Evolutionary conservation across 2,329 filamentous ascomycete species (phyloP).

Genomic region (Fusarium staphyleae): DNA sequence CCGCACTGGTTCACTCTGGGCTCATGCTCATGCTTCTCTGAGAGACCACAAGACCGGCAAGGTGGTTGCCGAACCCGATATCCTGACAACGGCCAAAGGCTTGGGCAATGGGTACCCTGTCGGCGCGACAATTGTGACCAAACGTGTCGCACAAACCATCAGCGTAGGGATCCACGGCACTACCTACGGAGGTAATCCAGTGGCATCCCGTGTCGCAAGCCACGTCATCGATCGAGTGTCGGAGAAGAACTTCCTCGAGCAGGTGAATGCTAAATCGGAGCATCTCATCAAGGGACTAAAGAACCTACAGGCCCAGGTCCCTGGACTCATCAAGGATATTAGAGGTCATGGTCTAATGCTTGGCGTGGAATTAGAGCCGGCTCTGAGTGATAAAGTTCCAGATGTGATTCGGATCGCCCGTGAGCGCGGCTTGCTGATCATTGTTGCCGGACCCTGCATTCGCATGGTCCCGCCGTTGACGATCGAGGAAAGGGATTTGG

Average conservation of each 20-base stretch:
- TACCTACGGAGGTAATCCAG: slow-evolving; percentile 7
- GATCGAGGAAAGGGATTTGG: slow-evolving; percentile 2
- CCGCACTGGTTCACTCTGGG: slow-evolving; percentile 1
- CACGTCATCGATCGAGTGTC: slow-evolving; percentile 2
- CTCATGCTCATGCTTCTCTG: slow-evolving; percentile 4
- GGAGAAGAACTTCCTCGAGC: neutral
- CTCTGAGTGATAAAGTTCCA: neutral
- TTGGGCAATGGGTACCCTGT: slow-evolving; percentile 6
- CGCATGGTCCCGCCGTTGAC: slow-evolving; percentile 8
- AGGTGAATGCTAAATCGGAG: slow-evolving; percentile 3
- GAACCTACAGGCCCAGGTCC: neutral
- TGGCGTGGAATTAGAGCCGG: neutral
- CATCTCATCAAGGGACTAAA: neutral
- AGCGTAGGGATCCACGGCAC: slow-evolving; percentile 4
- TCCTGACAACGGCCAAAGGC: slow-evolving; percentile 4
- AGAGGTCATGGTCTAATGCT: slow-evolving; percentile 6
- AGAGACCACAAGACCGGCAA: slow-evolving; percentile 5
- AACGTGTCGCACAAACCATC: slow-evolving; percentile 1
- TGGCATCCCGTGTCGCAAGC: slow-evolving; percentile 6
- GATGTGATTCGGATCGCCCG: neutral
- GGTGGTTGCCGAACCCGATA: slow-evolving; percentile 6
- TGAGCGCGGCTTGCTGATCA: slow-evolving; percentile 1
- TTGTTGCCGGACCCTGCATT: slow-evolving; percentile 4
- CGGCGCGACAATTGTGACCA: slow-evolving; percentile 6
- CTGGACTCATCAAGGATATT: neutral